Percentiles rank a stretch among this genome's conserved stretches.
phyloP scores from a whole-genome alignment of 345 rosid genomes.

The Sisymbrium irio region DNA sequence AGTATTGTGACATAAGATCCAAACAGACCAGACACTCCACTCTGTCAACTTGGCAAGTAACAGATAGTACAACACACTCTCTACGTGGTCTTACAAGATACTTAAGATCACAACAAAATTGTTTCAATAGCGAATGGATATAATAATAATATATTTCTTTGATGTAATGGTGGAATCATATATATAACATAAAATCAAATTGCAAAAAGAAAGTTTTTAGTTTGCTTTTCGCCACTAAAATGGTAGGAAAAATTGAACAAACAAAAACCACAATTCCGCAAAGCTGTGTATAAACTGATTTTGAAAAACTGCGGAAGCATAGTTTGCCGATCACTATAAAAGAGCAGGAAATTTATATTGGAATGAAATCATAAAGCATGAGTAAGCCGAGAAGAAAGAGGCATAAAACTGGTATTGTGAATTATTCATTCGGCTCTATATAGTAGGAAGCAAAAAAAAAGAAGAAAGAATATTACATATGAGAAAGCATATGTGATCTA shows the following conservation, averaged over 20 bases:
- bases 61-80: background rate
- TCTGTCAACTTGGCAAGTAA: constrained; percentile 22
- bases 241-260: background rate
- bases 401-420: background rate
- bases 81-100: background rate
- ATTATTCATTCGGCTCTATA: constrained; percentile 9
- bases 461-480: constrained; percentile 27
- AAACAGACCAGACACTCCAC: constrained; percentile 22
- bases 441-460: constrained; percentile 3
- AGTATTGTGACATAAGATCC: constrained; percentile 25
- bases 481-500: constrained; percentile 23
- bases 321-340: background rate
- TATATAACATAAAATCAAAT: background rate
- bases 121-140: background rate
- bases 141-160: background rate
- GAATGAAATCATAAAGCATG: background rate
- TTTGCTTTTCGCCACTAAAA: background rate
- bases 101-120: background rate
- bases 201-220: background rate
- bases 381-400: background rate
- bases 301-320: background rate
- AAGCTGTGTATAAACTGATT: background rate
- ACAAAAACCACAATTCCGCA: background rate
- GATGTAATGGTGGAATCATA: too few species aligned
- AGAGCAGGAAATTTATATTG: background rate